Conservation (phyloP, 768 basidiomycete species). For the Cystobasidium tubakii region DNA sequence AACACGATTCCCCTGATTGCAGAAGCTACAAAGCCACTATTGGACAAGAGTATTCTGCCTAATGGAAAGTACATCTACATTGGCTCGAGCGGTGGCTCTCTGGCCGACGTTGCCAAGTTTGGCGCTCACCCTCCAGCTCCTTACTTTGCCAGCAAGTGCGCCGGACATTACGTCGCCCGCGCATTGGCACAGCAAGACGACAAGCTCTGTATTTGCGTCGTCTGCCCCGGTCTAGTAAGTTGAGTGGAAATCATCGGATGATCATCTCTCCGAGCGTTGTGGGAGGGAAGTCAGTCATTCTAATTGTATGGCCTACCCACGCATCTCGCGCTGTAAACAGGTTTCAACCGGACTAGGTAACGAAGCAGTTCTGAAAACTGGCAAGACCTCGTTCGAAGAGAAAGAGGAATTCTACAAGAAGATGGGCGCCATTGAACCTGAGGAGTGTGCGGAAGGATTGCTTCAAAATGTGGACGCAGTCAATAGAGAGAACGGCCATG, state of each 20-base stretch:
- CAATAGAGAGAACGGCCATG: not conserved
- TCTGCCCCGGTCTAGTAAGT: not conserved
- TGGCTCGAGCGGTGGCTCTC: not conserved
- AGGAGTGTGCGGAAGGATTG: not conserved
- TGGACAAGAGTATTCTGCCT: not conserved
- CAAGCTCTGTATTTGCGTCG: not conserved
- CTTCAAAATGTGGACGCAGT: not conserved
- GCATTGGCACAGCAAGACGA: not conserved
- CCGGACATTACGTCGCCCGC: not conserved
- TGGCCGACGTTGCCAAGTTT: not conserved
- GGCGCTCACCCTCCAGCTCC: not conserved
- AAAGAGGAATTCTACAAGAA: not conserved
- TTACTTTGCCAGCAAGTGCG: conserved; percentile 4
- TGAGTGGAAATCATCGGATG: not conserved
- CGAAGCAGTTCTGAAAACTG: not conserved
- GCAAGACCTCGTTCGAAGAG: not conserved
- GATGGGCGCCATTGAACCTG: not conserved
- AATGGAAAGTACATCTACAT: conserved; percentile 9
- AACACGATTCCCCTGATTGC: not conserved
- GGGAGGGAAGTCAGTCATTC: too few species aligned
- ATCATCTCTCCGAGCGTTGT: not conserved
- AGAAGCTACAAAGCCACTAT: not conserved
- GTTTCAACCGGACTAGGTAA: not conserved
- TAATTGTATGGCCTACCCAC: too few species aligned
- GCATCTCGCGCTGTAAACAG: too few species aligned